Conservation (phyloP, 108 stramenopile species). For the Cyclotella baltica region DNA sequence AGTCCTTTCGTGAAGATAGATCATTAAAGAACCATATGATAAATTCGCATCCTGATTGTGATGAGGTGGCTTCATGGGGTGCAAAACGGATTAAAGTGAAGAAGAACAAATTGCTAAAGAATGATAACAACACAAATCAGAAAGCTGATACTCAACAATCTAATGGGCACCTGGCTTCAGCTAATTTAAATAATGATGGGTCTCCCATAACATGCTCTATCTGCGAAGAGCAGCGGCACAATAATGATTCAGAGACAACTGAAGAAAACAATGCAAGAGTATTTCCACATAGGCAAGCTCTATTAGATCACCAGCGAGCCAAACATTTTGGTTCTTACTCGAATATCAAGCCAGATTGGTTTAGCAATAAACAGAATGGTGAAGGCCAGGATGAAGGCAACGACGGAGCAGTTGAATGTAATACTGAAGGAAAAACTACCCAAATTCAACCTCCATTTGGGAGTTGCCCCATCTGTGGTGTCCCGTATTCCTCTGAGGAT, state of each 20-base stretch:
- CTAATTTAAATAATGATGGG: neutral
- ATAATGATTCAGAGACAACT: neutral
- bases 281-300: slow-evolving; percentile 66
- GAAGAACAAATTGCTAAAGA: slow-evolving; percentile 33
- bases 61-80: slow-evolving; percentile 42
- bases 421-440: neutral
- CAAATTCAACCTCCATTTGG: neutral
- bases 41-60: slow-evolving; percentile 46
- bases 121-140: neutral
- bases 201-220: slow-evolving; percentile 21
- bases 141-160: slow-evolving; percentile 9
- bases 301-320: slow-evolving; percentile 71
- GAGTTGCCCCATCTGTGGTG: slow-evolving; percentile 26
- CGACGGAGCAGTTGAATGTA: no score
- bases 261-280: slow-evolving; percentile 31
- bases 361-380: slow-evolving; percentile 17
- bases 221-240: slow-evolving; percentile 18
- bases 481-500: neutral
- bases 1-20: slow-evolving; percentile 69
- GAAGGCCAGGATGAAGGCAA: neutral
- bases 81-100: slow-evolving; percentile 39
- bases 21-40: slow-evolving; percentile 75
- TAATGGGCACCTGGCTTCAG: neutral
- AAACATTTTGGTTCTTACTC: slow-evolving; percentile 74
- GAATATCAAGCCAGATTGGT: slow-evolving; percentile 80